These are phyloP conservation scores for Solanum chmielewskii DNA, from an alignment of 257 asterid species.

Conservation along the genomic window DNA sequence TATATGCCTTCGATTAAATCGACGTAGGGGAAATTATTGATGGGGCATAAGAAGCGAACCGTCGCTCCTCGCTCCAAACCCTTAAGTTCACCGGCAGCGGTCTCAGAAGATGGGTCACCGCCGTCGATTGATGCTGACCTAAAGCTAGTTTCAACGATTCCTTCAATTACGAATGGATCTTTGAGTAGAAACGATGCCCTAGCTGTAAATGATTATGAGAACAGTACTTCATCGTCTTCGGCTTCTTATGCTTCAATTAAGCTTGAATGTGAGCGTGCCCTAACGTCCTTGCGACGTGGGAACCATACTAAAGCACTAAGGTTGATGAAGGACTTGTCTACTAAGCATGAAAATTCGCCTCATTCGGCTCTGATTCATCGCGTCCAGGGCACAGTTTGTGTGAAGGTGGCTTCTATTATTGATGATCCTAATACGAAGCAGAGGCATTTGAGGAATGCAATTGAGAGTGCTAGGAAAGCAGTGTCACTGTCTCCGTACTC, in stretches of 20 bases:
- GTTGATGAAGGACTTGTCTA: constrained; percentile 62
- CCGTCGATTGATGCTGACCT: neutral
- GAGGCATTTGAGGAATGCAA: constrained; percentile 55
- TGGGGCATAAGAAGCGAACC: constrained; percentile 47
- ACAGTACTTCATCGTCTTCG: neutral
- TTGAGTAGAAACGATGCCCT: neutral
- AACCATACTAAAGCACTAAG: constrained; percentile 63
- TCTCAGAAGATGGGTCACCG: neutral
- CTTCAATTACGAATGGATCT: neutral
- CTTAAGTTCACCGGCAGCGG: constrained; percentile 12
- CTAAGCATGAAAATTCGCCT: constrained; percentile 44
- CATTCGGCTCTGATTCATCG: constrained; percentile 53
- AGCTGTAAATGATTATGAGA: neutral
- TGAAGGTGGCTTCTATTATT: constrained; percentile 47
- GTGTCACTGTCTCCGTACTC: constrained; percentile 48
- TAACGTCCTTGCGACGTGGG: constrained; percentile 50
- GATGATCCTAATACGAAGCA: constrained; percentile 60
- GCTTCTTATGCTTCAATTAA: constrained; percentile 28
- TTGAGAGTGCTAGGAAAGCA: constrained; percentile 64
- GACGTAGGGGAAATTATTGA: neutral
- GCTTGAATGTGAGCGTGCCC: constrained; percentile 61
- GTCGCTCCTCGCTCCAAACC: constrained; percentile 28
- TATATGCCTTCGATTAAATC: constrained; percentile 14
- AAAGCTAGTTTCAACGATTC: neutral
- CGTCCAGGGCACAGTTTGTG: constrained; percentile 66